phyloP scores from a whole-genome alignment of 2,329 filamentous ascomycete genomes.

The Alternaria sp. region DNA sequence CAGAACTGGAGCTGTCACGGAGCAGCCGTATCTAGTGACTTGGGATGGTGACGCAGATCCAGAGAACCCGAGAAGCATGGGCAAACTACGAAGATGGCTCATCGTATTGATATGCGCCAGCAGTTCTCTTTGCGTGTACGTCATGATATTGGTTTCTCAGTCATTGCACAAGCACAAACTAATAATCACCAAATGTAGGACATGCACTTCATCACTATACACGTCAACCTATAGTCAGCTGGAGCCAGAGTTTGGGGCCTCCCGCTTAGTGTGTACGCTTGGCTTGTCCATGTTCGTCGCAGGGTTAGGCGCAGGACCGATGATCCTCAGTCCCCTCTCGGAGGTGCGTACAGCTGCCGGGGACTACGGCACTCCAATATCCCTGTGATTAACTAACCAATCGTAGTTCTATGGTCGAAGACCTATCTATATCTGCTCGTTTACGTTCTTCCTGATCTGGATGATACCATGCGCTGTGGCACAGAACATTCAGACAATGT shows the following conservation, averaged over 20 bases:
- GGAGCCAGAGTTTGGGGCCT: conserved; percentile 75
- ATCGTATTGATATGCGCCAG: conserved; percentile 77
- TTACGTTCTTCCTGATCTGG: conserved; percentile 78
- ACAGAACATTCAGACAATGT: conserved; percentile 80
- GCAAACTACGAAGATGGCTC: conserved; percentile 74
- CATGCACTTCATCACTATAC: conserved; percentile 87
- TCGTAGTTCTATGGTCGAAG: conserved; percentile 78
- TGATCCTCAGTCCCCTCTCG: conserved; percentile 64
- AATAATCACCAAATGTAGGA: conserved; percentile 59
- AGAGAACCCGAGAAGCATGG: conserved; percentile 75
- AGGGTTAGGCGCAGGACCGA: conserved; percentile 69
- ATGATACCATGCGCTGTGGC: conserved; percentile 82
- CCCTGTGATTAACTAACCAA: neutral
- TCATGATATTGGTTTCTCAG: conserved; percentile 33
- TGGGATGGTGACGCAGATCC: conserved; percentile 81
- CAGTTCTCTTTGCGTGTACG: conserved; percentile 84
- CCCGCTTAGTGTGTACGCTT: conserved; percentile 76
- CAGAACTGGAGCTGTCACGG: conserved; percentile 30
- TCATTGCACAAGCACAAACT: conserved; percentile 1
- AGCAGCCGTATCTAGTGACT: conserved; percentile 69
- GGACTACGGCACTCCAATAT: neutral
- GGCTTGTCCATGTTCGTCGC: conserved; percentile 85
- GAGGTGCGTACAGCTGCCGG: conserved; percentile 46
- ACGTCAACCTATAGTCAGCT: conserved; percentile 83
- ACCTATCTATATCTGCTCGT: conserved; percentile 80